These are phyloP conservation scores for Leccinum obscurum DNA, from an alignment of 768 basidiomycete genomes.

Conservation along the genomic window DNA sequence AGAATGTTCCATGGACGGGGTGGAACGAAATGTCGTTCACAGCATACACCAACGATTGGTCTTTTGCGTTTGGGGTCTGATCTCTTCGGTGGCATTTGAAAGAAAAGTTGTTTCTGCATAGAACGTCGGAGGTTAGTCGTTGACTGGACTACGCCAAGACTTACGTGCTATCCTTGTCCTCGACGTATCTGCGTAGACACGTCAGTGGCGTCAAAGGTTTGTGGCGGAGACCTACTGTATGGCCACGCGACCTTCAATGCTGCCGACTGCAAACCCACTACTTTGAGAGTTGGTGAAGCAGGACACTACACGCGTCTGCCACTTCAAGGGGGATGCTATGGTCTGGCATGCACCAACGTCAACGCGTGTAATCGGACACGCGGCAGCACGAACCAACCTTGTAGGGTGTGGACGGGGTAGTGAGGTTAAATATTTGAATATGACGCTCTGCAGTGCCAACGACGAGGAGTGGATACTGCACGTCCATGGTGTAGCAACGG, in stretches of 20 bases:
- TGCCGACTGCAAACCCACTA: conserved; percentile 81
- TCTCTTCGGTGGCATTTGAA: conserved; percentile 83
- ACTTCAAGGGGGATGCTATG: conserved; percentile 84
- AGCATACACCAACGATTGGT: conserved; percentile 71
- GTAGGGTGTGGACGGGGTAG: conserved; percentile 75
- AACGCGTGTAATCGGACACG: not conserved
- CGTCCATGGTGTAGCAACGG: conserved; percentile 86
- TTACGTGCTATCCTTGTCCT: conserved; percentile 77
- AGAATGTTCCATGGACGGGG: conserved; percentile 69
- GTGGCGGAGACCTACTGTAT: conserved; percentile 72
- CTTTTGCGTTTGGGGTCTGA: conserved; percentile 52
- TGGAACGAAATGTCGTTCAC: conserved; percentile 90
- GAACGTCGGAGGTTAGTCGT: not conserved
- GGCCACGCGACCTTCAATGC: conserved; percentile 89
- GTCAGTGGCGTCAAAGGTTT: not conserved
- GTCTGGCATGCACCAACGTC: conserved; percentile 45
- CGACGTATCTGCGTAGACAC: conserved; percentile 61
- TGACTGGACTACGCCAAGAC: conserved; percentile 19
- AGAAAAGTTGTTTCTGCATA: conserved; percentile 71
- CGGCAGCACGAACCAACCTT: conserved; percentile 49
- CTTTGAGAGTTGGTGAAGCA: conserved; percentile 70
- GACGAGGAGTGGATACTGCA: conserved; percentile 80
- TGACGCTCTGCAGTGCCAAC: conserved; percentile 93
- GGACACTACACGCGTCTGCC: conserved; percentile 86
- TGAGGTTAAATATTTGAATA: conserved; percentile 86